Conservation (phyloP, 345 rosid genomes). For the Anastatica hierochuntica region DNA sequence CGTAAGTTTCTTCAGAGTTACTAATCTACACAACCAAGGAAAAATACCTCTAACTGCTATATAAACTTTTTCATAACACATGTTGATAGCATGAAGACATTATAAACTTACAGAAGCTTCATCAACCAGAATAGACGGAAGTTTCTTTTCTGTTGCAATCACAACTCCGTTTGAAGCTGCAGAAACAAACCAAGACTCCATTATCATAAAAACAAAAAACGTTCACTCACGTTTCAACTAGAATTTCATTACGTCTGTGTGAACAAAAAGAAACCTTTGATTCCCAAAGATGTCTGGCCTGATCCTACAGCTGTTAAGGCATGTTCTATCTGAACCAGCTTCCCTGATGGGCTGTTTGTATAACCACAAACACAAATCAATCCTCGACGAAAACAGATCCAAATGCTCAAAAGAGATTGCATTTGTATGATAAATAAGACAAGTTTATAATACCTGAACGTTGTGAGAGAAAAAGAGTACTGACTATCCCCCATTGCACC, state of each 20-base stretch:
- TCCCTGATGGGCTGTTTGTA: constrained; percentile 70
- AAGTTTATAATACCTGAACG: constrained; percentile 56
- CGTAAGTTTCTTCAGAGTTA: neutral
- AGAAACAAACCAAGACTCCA: neutral
- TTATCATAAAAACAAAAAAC: neutral
- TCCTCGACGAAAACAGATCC: no score
- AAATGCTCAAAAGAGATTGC: neutral
- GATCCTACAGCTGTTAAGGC: constrained; percentile 92
- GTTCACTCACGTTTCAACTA: neutral
- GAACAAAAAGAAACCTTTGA: constrained; percentile 64
- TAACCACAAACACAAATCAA: constrained; percentile 2
- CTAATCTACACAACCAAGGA: neutral
- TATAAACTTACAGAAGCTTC: constrained; percentile 64
- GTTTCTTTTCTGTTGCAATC: constrained; percentile 87
- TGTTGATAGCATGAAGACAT: neutral
- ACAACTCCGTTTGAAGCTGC: constrained; percentile 95
- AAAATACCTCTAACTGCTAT: neutral
- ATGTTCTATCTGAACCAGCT: constrained; percentile 97
- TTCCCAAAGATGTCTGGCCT: constrained; percentile 89
- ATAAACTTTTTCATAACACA: neutral
- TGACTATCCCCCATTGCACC: constrained; percentile 85
- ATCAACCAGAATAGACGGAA: constrained; percentile 89
- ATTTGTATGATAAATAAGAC: neutral
- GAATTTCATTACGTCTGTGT: no score
- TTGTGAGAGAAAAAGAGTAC: constrained; percentile 90